These are phyloP conservation scores for Kandelia obovata DNA, from an alignment of 345 rosid species.

Conservation along the genomic window DNA sequence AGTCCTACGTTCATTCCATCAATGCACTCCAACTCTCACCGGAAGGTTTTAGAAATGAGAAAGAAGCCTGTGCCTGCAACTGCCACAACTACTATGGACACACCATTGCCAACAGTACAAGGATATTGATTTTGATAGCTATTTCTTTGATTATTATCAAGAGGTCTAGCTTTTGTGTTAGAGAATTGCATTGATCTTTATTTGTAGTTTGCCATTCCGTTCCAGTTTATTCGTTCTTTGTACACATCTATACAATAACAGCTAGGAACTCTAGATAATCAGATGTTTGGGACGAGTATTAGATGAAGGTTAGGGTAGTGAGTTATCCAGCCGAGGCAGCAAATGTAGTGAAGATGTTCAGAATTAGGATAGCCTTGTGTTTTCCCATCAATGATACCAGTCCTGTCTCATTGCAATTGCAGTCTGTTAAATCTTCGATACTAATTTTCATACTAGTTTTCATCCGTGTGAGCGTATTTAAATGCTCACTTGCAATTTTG, in stretches of 20 bases:
- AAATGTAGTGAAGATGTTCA: conserved; percentile 13
- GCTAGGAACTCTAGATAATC: conserved; percentile 26
- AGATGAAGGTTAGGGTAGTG: neutral
- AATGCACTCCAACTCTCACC: conserved; percentile 72
- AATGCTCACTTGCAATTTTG: neutral
- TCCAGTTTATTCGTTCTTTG: conserved; percentile 28
- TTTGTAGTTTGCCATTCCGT: conserved; percentile 9
- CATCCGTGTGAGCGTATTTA: too few species aligned
- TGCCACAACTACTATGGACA: neutral
- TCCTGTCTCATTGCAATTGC: neutral
- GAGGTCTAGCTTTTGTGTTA: conserved; percentile 20
- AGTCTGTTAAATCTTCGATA: neutral
- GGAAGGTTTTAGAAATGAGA: conserved; percentile 78
- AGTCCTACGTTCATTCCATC: conserved; percentile 75
- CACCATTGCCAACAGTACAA: conserved; percentile 6
- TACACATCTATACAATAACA: conserved; percentile 46
- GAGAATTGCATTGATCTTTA: conserved; percentile 24
- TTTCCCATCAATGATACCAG: neutral
- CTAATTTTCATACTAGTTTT: too few species aligned
- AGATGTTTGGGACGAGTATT: conserved; percentile 15
- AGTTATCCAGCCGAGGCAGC: conserved; percentile 6
- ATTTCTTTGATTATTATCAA: conserved; percentile 32
- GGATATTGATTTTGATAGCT: conserved; percentile 28
- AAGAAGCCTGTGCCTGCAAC: conserved; percentile 31
- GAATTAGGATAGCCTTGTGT: conserved; percentile 4